A percentile compares a stretch with the other conserved stretches of the same genome.
Conservation (phyloP, 176 grass and related monocot species). For the Avena insularis region DNA sequence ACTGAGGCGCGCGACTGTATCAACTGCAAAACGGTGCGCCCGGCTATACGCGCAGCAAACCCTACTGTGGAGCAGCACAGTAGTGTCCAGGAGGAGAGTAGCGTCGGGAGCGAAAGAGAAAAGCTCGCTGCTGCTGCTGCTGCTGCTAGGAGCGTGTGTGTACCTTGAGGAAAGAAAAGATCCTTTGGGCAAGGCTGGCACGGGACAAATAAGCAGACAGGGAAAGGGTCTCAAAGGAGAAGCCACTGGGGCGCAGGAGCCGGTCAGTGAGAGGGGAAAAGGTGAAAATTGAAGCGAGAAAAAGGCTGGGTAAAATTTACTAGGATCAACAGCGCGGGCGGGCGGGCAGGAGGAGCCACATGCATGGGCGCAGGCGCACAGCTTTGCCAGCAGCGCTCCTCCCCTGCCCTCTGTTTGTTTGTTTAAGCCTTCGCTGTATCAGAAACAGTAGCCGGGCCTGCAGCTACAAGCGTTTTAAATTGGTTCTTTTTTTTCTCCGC, state of each 20-base stretch:
- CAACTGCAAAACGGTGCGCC: neutral
- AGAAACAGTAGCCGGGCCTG: slow-evolving; percentile 29
- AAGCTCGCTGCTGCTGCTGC: too few species aligned
- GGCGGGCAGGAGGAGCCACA: neutral
- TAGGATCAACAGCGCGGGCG: neutral
- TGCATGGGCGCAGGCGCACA: neutral
- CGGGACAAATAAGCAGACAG: neutral
- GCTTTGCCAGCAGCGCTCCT: neutral
- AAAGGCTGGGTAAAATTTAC: neutral
- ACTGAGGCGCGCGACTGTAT: neutral
- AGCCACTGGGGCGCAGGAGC: neutral
- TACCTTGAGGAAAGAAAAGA: slow-evolving; percentile 3
- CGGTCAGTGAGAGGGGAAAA: neutral
- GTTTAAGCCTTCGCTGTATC: neutral
- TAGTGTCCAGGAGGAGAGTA: neutral
- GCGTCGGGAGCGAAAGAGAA: too few species aligned
- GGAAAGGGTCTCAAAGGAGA: neutral
- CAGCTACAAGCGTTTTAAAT: slow-evolving; percentile 10
- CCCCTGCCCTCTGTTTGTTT: neutral
- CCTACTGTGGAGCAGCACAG: neutral
- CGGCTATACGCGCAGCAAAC: neutral
- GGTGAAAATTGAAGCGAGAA: neutral
- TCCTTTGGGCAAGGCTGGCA: slow-evolving; percentile 7
- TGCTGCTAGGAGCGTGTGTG: neutral
- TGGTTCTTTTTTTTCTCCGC: neutral